These are phyloP conservation scores for Umbelopsis ramanniana DNA, from an alignment of 192 early-diverging fungal genomes.

Conservation along the genomic window DNA sequence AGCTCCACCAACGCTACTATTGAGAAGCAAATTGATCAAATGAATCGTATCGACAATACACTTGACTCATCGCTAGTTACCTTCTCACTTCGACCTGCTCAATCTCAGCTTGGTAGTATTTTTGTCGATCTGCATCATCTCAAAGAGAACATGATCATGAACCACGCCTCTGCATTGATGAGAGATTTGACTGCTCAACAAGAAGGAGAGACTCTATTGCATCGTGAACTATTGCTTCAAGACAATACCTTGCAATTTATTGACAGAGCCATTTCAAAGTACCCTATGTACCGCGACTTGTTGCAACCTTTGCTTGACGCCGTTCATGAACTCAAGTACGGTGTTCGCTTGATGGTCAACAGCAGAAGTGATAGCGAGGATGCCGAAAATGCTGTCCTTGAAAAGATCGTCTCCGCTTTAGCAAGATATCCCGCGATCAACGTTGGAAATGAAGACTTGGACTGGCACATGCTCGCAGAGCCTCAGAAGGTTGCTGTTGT, in stretches of 20 bases:
- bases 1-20: constrained; percentile 50
- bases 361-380: constrained; percentile 23
- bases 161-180: constrained; percentile 49
- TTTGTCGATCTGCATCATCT: constrained; percentile 45
- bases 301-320: constrained; percentile 70
- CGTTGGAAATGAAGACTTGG: constrained; percentile 33
- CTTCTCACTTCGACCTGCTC: constrained; percentile 67
- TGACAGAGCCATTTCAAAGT: constrained; percentile 65
- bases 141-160: constrained; percentile 35
- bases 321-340: constrained; percentile 77
- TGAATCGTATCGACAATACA: constrained; percentile 40
- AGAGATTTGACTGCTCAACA: constrained; percentile 43
- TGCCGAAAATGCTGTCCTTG: constrained; percentile 33
- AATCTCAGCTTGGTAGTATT: constrained; percentile 67
- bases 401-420: constrained; percentile 33
- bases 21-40: constrained; percentile 27
- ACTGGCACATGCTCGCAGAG: constrained; percentile 50
- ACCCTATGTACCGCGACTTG: constrained; percentile 77
- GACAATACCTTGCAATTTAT: constrained; percentile 69
- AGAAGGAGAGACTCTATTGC: constrained; percentile 31
- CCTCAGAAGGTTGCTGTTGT: constrained; percentile 42
- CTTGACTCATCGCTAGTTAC: constrained; percentile 45
- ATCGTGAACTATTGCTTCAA: constrained; percentile 71
- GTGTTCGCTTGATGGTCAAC: constrained; percentile 60
- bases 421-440: constrained; percentile 42